Conservation (phyloP, 2,329 filamentous ascomycete species). For the Cladophialophora yegresii region DNA sequence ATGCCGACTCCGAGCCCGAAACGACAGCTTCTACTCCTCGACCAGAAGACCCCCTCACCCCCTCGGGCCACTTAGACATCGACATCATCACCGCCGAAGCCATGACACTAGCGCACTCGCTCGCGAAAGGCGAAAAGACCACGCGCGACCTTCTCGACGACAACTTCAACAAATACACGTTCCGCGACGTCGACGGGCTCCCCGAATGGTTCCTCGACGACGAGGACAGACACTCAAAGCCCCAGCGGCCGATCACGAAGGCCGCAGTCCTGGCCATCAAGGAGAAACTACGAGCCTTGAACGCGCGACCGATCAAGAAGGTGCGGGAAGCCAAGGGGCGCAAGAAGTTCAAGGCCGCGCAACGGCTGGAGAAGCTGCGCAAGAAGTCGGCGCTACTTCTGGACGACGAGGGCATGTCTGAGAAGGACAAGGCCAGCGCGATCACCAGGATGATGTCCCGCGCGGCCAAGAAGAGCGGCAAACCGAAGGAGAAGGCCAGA, state of each 20-base stretch:
- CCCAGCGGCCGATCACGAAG: conserved; percentile 85
- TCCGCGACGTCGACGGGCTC: conserved; percentile 86
- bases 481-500: conserved; percentile 73
- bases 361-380: conserved; percentile 87
- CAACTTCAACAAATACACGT: conserved; percentile 87
- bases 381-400: conserved; percentile 93
- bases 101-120: conserved; percentile 92
- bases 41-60: conserved; percentile 44
- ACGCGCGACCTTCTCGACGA: conserved; percentile 82
- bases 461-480: conserved; percentile 73
- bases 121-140: conserved; percentile 82
- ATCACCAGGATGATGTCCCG: conserved; percentile 80
- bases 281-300: conserved; percentile 88
- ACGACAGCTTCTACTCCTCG: conserved; percentile 32
- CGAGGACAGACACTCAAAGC: conserved; percentile 78
- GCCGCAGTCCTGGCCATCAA: conserved; percentile 89
- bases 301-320: conserved; percentile 98
- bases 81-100: conserved; percentile 99
- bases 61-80: conserved; percentile 67
- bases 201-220: conserved; percentile 99
- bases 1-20: conserved; percentile 43
- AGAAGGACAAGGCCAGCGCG: conserved; percentile 89
- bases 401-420: conserved; percentile 87
- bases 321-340: conserved; percentile 93
- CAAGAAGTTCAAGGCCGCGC: conserved; percentile 95